Base-by-base conservation (phyloP, 495 filamentous ascomycete genomes). In the Penicillium chermesinum region DNA sequence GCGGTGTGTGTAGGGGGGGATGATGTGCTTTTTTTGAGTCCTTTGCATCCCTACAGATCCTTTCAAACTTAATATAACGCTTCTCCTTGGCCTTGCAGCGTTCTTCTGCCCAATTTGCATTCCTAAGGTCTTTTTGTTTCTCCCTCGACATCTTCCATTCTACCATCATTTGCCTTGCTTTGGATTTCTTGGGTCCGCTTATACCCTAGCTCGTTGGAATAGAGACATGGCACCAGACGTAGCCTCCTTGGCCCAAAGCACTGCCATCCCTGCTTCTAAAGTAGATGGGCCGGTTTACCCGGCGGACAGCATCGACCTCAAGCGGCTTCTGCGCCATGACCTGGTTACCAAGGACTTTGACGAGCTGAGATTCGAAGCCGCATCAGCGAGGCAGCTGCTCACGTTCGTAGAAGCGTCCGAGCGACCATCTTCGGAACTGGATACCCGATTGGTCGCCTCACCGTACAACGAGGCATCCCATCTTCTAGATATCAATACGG, bases 401-500 rank as follows among this genome's bases (percentile, higher is more conserved):
- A 54, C 61, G 48, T 52, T 43, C 16, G 22, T 25, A 12, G 47
- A 51, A 2, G 41, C 38, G 9, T 38, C 48, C 2, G 38, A 41
- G 12, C 13, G n/a, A 7, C 3, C 53, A 34, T 46, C 50, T 1
- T 36, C 55, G 40, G 50, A 54, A n/a, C 27, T 44, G 21, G 54
- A 53, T 20, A 53, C 50, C 47, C 59, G 48, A 16, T 74, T 90
- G 19, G 69, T 88, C 34, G 72, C 81, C 35, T 93, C 88, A 7
- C 89, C 88, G 0, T 96, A 94, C 59, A 77, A 81, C 32, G 74
- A 78, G 36, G 54, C 60, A 14, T 62, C 73, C 1, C 88, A 95
- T 59, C 79, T 89, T 13, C 80, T 94, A 19, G 80, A 90, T 59
- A 68, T 95, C 36, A 66, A 64, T 10, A 77, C 67, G 2, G 74